Conservation (phyloP, 2,329 filamentous ascomycete species). For the Xylaria sp. region DNA sequence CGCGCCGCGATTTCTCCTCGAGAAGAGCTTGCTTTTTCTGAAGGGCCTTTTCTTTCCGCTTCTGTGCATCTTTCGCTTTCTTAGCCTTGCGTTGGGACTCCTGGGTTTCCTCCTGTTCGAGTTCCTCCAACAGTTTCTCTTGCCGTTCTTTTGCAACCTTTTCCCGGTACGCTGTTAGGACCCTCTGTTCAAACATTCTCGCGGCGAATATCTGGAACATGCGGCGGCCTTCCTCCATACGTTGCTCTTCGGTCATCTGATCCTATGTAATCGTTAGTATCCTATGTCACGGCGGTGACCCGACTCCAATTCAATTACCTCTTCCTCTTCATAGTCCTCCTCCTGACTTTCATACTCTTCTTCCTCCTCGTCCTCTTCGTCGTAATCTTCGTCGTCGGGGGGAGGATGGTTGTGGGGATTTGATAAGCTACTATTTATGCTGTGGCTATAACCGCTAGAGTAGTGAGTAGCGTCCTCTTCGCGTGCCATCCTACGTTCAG, state of each 20-base stretch:
- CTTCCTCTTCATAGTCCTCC: slow-evolving; percentile 72
- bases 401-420: slow-evolving; percentile 73
- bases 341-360: slow-evolving; percentile 68
- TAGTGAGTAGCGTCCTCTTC: slow-evolving; percentile 84
- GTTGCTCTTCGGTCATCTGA: slow-evolving; percentile 95
- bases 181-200: slow-evolving; percentile 98
- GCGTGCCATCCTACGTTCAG: slow-evolving; percentile 94
- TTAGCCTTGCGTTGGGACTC: slow-evolving; percentile 85
- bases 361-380: slow-evolving; percentile 67
- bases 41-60: slow-evolving; percentile 91
- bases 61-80: slow-evolving; percentile 91
- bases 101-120: slow-evolving; percentile 81
- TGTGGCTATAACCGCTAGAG: slow-evolving; percentile 62
- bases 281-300: slow-evolving; percentile 10
- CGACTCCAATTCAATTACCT: slow-evolving; percentile 53
- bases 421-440: slow-evolving; percentile 64
- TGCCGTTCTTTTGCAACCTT: slow-evolving; percentile 95
- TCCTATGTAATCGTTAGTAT: slow-evolving; percentile 67
- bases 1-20: slow-evolving; percentile 87
- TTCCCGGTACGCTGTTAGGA: slow-evolving; percentile 95
- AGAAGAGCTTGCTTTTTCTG: slow-evolving; percentile 86
- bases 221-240: slow-evolving; percentile 96
- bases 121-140: slow-evolving; percentile 85
- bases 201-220: slow-evolving; percentile 99
- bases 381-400: slow-evolving; percentile 76